Evolutionary conservation across 257 asterid species (phyloP).

Genomic region (Schizonepeta tenuifolia): DNA sequence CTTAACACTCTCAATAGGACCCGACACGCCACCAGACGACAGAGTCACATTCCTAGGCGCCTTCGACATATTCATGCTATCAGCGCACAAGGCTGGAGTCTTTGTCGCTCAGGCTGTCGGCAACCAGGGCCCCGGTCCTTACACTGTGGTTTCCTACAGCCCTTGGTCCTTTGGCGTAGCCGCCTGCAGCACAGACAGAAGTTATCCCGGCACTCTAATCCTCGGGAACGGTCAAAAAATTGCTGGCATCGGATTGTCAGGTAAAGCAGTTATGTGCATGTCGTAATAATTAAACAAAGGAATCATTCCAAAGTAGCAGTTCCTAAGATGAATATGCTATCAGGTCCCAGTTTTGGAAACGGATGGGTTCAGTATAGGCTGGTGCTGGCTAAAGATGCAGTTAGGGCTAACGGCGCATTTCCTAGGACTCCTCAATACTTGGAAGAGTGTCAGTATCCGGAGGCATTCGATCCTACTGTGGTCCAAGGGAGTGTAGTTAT

Average conservation of each 20-base stretch:
- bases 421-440: constrained; percentile 55
- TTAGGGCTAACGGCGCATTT: constrained; percentile 46
- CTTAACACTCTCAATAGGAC: constrained; percentile 79
- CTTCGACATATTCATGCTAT: constrained; percentile 81
- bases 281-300: not conserved
- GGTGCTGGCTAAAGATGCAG: constrained; percentile 81
- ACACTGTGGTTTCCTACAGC: constrained; percentile 75
- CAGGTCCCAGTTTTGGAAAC: constrained; percentile 75
- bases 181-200: constrained; percentile 74
- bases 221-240: constrained; percentile 71
- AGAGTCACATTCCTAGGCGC: constrained; percentile 69
- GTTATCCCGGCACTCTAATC: constrained; percentile 71
- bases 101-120: constrained; percentile 85
- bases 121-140: constrained; percentile 84
- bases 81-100: constrained; percentile 82
- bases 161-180: constrained; percentile 89
- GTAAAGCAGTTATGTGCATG: constrained; percentile 33
- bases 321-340: not conserved
- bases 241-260: constrained; percentile 83
- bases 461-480: constrained; percentile 62
- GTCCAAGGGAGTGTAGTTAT: constrained; percentile 74
- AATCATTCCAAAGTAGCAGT: not conserved
- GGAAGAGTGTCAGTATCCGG: constrained; percentile 84
- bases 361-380: constrained; percentile 60
- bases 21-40: constrained; percentile 80